Evolutionary conservation across 2,329 filamentous ascomycete species (phyloP), one percentile per base, ranked within the genome.

Genomic region (Ophiostoma sp.): DNA sequence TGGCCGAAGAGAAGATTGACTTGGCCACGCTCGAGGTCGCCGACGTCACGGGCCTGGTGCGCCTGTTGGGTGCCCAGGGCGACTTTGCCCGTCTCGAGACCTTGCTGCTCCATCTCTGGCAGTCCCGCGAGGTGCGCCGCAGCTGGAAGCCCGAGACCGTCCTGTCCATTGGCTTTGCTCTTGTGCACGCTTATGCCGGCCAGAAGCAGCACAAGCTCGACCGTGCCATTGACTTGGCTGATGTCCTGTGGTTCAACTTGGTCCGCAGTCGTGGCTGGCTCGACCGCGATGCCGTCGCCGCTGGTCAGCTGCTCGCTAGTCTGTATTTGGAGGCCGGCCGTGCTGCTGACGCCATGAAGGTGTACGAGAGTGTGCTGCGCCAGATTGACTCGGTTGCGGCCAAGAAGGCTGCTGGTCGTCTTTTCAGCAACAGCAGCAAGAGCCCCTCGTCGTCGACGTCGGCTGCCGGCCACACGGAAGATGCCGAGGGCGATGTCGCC

Each of bases 71-170:
- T 39, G 82, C 83, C 31, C 85, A 87, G 73, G 77, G 81, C 72
- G 85, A 86, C 76, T 85, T 82, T 74, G 78, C 79, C 25, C 84
- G 85, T 69, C 82, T 86, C 12, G 84, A 86, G 75, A 76, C 79
- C 77, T 74, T 81, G 28, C 77, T 82, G 31, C 77, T 78, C 19
- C 77, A 75, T 8, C 78, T 82, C 63, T 82, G 80, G 80, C 77
- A 76, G 66, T 81, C 80, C 19, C 79, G 80, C 70, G 80, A 81
- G 74, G 79, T 81, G 8, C 79, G 80, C 57, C 79, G 79, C 75
- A 78, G 72, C 57, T 82, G 80, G 80, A 75, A 76, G 1, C 76
- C 78, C 0, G 75, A 74, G 9, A 76, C 78, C 0, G 79, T 82
- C 0, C 77, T 81, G 39, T 76, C 75, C 31, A 77, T 82, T 50